Conservation (phyloP, 805 yeast species). For the Saccharomycopsis javanensis region DNA sequence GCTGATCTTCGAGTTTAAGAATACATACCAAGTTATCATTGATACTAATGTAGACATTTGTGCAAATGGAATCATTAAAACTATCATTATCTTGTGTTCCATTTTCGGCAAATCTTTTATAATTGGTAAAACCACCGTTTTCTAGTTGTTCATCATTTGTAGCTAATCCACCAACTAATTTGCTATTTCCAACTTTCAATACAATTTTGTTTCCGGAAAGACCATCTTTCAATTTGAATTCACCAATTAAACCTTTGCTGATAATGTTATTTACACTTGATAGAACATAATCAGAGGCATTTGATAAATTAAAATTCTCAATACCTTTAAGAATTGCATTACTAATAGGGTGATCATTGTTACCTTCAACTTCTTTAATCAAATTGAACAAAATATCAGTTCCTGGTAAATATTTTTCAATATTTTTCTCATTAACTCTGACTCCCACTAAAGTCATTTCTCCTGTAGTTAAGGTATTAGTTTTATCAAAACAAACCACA, state of each 20-base stretch:
- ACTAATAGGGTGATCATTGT: slow-evolving; percentile 71
- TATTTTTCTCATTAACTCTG: slow-evolving; percentile 4
- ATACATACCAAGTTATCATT: slow-evolving; percentile 52
- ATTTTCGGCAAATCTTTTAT: neutral
- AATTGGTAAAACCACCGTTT: neutral
- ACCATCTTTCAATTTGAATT: slow-evolving; percentile 16
- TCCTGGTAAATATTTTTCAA: neutral
- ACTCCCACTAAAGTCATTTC: slow-evolving; percentile 42
- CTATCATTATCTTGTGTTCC: neutral
- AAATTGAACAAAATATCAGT: neutral
- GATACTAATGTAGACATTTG: slow-evolving; percentile 38
- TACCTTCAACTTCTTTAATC: slow-evolving; percentile 37
- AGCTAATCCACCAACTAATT: slow-evolving; percentile 27
- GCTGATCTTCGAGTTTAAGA: slow-evolving; percentile 55
- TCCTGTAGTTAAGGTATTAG: slow-evolving; percentile 91
- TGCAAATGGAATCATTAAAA: slow-evolving; percentile 13
- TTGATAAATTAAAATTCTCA: neutral
- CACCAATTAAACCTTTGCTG: slow-evolving; percentile 31
- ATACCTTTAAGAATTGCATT: slow-evolving; percentile 5
- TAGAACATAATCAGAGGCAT: slow-evolving; percentile 9
- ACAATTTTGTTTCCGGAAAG: slow-evolving; percentile 22
- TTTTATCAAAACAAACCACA: slow-evolving; percentile 79
- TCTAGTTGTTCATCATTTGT: neutral
- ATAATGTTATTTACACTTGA: slow-evolving; percentile 26
- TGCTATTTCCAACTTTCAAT: slow-evolving; percentile 47